Conservation (phyloP, 2,329 filamentous ascomycete species). For the Kalmusia sp. region DNA sequence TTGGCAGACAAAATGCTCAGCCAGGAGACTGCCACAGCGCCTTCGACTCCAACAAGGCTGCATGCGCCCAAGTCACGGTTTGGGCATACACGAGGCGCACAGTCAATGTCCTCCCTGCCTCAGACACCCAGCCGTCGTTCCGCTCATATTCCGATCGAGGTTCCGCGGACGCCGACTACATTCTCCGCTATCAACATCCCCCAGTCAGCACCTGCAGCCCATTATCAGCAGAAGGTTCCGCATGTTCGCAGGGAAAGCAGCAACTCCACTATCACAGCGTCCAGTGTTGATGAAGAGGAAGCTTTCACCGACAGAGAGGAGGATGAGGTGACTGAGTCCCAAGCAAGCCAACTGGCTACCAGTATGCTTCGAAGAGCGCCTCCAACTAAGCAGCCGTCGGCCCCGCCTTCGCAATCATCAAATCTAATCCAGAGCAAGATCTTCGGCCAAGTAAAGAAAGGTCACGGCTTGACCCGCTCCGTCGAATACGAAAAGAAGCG, state of each 20-base stretch:
- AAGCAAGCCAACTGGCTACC: slow-evolving; percentile 78
- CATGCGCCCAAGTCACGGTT: slow-evolving; percentile 58
- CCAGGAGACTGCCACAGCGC: slow-evolving; percentile 77
- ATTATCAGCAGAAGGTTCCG: slow-evolving; percentile 38
- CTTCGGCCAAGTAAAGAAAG: slow-evolving; percentile 68
- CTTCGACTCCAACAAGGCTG: slow-evolving; percentile 70
- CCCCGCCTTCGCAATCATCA: slow-evolving; percentile 47
- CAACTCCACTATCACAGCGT: slow-evolving; percentile 61
- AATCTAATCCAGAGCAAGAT: slow-evolving; percentile 65
- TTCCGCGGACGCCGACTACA: slow-evolving; percentile 56
- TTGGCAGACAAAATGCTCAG: slow-evolving; percentile 77
- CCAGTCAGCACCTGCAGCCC: slow-evolving; percentile 51
- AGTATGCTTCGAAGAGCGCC: slow-evolving; percentile 72
- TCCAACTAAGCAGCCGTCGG: slow-evolving; percentile 43
- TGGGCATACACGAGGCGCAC: slow-evolving; percentile 76
- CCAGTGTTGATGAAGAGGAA: slow-evolving; percentile 50
- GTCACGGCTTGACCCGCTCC: slow-evolving; percentile 44
- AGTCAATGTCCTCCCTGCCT: slow-evolving; percentile 85
- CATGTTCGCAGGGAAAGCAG: slow-evolving; percentile 69
- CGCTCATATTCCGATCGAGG: slow-evolving; percentile 66
- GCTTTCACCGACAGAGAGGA: slow-evolving; percentile 68
- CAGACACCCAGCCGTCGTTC: slow-evolving; percentile 69
- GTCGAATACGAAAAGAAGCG: slow-evolving; percentile 42
- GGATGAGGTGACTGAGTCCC: slow-evolving; percentile 73
- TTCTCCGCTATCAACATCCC: slow-evolving; percentile 40